Percentiles rank a stretch among this genome's conserved stretches.
These are phyloP conservation scores for Metarhizium album DNA, from an alignment of 2,329 filamentous ascomycete species.

Conservation along the genomic window DNA sequence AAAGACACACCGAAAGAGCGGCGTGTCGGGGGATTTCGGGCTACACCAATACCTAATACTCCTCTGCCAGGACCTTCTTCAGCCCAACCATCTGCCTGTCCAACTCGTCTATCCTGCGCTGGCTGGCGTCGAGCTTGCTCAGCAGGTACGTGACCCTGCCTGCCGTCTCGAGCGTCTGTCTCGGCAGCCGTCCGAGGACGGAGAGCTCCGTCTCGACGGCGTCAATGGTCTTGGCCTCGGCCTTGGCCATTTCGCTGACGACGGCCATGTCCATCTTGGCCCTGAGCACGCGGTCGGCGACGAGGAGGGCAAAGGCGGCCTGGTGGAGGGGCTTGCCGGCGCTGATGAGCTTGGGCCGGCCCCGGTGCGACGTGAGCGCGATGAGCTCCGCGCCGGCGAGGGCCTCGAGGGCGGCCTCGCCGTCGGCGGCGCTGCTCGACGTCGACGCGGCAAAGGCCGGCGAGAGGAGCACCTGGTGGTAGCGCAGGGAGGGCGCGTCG, in stretches of 20 bases:
- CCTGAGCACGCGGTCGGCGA: slow-evolving; percentile 59
- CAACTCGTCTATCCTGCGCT: slow-evolving; percentile 61
- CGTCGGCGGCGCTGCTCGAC: slow-evolving; percentile 39
- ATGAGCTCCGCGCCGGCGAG: slow-evolving; percentile 83
- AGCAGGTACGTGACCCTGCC: slow-evolving; percentile 63
- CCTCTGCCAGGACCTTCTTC: slow-evolving; percentile 50
- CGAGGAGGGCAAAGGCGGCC: slow-evolving; percentile 66
- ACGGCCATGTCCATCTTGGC: slow-evolving; percentile 65
- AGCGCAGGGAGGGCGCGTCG: slow-evolving; percentile 56
- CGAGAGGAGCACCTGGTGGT: slow-evolving; percentile 75
- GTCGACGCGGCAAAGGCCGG: slow-evolving; percentile 58
- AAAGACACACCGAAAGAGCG: too few species aligned
- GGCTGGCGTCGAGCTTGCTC: slow-evolving; percentile 60
- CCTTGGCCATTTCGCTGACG: slow-evolving; percentile 56
- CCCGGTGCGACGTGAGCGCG: slow-evolving; percentile 58
- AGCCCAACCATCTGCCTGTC: slow-evolving; percentile 61
- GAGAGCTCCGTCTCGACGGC: slow-evolving; percentile 70
- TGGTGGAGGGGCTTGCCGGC: slow-evolving; percentile 81
- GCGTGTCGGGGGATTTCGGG: too few species aligned
- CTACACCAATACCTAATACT: too few species aligned
- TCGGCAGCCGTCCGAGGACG: slow-evolving; percentile 58
- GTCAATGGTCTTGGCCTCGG: slow-evolving; percentile 63
- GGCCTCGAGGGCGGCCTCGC: slow-evolving; percentile 65
- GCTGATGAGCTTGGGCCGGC: slow-evolving; percentile 66
- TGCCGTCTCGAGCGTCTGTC: slow-evolving; percentile 56